A percentile compares a stretch with the other conserved stretches of the same genome.
Conservation (phyloP, 148 eudicot genomes). For the Diospyros lotus region DNA sequence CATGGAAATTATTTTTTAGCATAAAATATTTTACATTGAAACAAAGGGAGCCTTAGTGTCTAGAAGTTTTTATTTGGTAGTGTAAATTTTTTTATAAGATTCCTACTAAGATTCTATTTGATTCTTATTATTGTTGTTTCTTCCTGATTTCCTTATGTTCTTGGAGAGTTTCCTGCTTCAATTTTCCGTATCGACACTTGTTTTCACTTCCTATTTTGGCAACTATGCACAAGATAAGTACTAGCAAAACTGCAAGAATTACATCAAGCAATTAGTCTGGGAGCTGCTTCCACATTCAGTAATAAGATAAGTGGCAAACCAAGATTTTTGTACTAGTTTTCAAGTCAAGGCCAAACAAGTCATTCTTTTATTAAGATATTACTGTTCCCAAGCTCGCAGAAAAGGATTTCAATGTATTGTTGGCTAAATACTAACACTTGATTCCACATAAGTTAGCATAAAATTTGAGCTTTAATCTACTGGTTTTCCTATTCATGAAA, state of each 20-base stretch:
- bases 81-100: no score
- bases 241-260: not conserved
- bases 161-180: no score
- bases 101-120: no score
- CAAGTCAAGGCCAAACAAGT: not conserved
- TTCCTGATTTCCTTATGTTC: no score
- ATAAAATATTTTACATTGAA: no score
- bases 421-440: not conserved
- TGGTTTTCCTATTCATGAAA: not conserved
- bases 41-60: no score
- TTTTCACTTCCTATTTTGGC: no score
- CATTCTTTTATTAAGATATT: not conserved
- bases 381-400: not conserved
- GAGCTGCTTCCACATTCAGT: not conserved
- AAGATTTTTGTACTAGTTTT: not conserved
- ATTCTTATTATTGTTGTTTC: no score
- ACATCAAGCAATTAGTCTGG: not conserved
- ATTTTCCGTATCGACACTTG: no score
- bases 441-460: not conserved
- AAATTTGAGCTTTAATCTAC: no score
- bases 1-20: no score
- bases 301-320: not conserved
- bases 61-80: no score
- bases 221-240: not conserved
- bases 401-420: not conserved